Evolutionary conservation across 805 yeast genomes (phyloP), one percentile per base, ranked within the genome.

Genomic region (Kuraishia molischiana): DNA sequence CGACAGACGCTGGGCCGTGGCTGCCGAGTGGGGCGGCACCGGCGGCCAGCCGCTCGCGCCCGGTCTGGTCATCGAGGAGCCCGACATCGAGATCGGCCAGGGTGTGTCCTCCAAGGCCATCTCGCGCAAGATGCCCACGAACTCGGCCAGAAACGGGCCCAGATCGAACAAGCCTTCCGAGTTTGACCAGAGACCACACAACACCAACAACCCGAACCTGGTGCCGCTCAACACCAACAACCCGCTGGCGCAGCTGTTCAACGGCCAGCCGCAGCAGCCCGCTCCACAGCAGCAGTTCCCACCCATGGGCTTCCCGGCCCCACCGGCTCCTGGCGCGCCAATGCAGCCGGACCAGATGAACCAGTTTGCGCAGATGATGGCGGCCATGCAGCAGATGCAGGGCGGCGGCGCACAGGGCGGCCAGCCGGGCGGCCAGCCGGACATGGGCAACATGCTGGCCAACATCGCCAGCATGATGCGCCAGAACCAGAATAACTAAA

Each of bases 1-100:
- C 17, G 98, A 92, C 58, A 76, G 70, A 52, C 68, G 81, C 44
- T 92, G 98, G 98, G 74, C 85, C 10, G 82, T 76, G 26, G 65
- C 72, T 41, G 96, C 97, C 3, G 90, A 85, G 58, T 87, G 95
- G 87, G 98, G 98, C 47, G 98, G 98, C 49, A 83, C 96, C 32
- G 95, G 90, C 36, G 97, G 95, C 15, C 74, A 69, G 52, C 86
- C 89, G 6, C 59, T 92, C 42, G 77, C 65, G 42, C 70, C 85
- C 32, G 95, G 95, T 37, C 62, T 85, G 51, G 85, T 80, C 13
- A 75, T 92, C 54, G 97, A 92, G 57, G 98, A 92, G 61, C 98
- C 98, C 3, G 98, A 92, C 62, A 92, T 90, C 50, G 96, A 89
- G 56, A 85, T 92, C 38, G 97, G 97, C 36, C 78, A 85, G 35